phyloP scores from a whole-genome alignment of 106 monocot genomes.

The Gastrodia elata region DNA sequence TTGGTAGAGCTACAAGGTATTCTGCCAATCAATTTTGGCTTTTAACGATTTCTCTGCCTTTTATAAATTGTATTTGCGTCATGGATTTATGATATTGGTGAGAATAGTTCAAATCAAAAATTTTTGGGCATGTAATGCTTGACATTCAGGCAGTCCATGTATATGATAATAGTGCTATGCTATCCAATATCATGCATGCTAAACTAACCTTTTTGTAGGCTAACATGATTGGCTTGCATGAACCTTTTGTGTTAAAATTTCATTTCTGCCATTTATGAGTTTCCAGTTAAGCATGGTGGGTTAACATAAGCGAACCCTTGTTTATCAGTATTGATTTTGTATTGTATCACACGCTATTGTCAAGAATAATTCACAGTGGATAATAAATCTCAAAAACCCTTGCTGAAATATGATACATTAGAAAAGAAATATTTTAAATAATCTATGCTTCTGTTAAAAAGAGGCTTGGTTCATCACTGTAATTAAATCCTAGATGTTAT shows the following conservation, averaged over 20 bases:
- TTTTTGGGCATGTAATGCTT: neutral
- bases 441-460: too few species aligned
- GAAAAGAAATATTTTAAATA: too few species aligned
- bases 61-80: neutral
- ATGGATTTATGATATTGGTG: neutral
- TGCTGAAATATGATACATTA: neutral
- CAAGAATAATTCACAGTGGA: too few species aligned
- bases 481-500: too few species aligned
- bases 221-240: neutral
- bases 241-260: neutral
- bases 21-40: neutral
- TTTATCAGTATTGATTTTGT: too few species aligned
- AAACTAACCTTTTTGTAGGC: neutral
- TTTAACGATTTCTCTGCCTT: neutral
- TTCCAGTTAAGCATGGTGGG: neutral
- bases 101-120: neutral
- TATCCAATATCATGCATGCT: neutral
- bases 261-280: neutral
- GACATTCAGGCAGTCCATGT: slow-evolving; percentile 1
- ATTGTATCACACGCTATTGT: too few species aligned
- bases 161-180: too few species aligned
- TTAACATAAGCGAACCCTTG: too few species aligned
- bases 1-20: slow-evolving; percentile 97
- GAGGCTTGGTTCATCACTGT: too few species aligned
- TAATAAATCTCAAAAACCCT: too few species aligned